Evolutionary conservation across 1,284 basidiomycete species (phyloP).

Genomic region (Termitomyces sp.): DNA sequence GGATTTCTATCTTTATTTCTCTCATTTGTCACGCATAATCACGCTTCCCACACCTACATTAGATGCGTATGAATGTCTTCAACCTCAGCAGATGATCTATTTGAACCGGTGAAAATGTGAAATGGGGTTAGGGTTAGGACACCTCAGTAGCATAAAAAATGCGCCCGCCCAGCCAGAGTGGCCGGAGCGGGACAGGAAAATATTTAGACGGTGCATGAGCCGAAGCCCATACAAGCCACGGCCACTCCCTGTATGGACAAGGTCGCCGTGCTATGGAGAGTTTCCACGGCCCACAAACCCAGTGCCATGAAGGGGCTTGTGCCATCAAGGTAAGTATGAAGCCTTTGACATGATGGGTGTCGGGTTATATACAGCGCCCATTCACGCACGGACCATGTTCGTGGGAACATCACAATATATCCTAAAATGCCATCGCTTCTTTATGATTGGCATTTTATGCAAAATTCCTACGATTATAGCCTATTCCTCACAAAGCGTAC

Average conservation of each 20-base stretch:
- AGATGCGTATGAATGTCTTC: no score
- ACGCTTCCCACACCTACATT: no score
- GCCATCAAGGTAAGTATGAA: constrained; percentile 45
- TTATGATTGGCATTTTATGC: no score
- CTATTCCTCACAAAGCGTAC: no score
- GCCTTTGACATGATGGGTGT: constrained; percentile 1
- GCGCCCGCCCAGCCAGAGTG: constrained; percentile 46
- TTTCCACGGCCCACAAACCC: constrained; percentile 37
- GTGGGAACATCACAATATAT: background rate
- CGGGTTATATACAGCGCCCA: constrained; percentile 23
- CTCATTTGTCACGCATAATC: no score
- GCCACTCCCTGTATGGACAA: constrained; percentile 50
- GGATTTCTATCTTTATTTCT: background rate
- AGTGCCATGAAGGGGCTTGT: constrained; percentile 34
- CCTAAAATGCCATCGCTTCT: background rate
- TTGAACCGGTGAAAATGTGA: background rate
- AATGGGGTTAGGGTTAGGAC: constrained; percentile 38
- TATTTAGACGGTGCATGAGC: constrained; percentile 67
- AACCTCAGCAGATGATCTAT: no score
- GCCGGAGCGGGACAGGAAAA: constrained; percentile 61
- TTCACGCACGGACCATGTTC: constrained; percentile 31
- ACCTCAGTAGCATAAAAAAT: constrained; percentile 28
- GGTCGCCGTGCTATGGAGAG: constrained; percentile 68
- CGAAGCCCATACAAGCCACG: constrained; percentile 60
- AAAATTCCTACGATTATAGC: no score